Percentiles rank a stretch among this genome's conserved stretches.
phyloP scores from a whole-genome alignment of 1,139 yeast species.

The Zygosaccharomyces sapae region DNA sequence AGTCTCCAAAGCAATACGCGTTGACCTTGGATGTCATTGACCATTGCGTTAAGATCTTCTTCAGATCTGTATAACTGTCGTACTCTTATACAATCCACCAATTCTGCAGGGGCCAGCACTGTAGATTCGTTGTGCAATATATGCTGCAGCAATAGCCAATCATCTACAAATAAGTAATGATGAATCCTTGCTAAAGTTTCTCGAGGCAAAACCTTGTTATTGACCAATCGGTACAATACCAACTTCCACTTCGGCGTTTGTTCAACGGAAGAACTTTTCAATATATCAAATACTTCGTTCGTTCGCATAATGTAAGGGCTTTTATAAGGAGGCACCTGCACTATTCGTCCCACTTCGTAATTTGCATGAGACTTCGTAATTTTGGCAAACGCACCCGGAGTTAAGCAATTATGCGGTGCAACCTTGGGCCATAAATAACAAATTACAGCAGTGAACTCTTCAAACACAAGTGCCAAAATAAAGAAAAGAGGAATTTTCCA shows the following conservation, averaged over 20 bases:
- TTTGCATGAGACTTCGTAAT: conserved; percentile 17
- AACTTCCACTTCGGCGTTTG: conserved; percentile 23
- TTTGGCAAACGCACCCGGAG: conserved; percentile 28
- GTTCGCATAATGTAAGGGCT: conserved; percentile 22
- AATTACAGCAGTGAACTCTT: conserved; percentile 28
- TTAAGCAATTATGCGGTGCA: conserved; percentile 31
- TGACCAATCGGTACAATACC: conserved; percentile 15
- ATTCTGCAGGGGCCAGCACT: conserved; percentile 24
- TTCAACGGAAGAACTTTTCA: conserved; percentile 13
- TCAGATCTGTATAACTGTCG: conserved; percentile 27
- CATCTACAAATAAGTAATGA: conserved; percentile 32
- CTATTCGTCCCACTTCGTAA: not conserved
- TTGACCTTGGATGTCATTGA: conserved; percentile 20
- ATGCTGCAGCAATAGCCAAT: conserved; percentile 27
- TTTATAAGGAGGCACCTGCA: conserved; percentile 12
- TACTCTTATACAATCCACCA: conserved; percentile 31
- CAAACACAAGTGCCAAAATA: conserved; percentile 25
- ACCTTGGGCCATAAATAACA: conserved; percentile 31
- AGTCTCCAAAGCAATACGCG: conserved; percentile 27
- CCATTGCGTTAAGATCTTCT: conserved; percentile 32
- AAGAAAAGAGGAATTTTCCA: conserved; percentile 31
- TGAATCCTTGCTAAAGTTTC: conserved; percentile 20
- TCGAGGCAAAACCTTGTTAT: conserved; percentile 18
- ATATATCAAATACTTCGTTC: conserved; percentile 8
- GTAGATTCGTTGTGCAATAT: conserved; percentile 13